Percentiles rank a stretch among this genome's conserved stretches.
Evolutionary conservation across 257 asterid genomes (phyloP).

Genomic region (Nicotiana obtusifolia): DNA sequence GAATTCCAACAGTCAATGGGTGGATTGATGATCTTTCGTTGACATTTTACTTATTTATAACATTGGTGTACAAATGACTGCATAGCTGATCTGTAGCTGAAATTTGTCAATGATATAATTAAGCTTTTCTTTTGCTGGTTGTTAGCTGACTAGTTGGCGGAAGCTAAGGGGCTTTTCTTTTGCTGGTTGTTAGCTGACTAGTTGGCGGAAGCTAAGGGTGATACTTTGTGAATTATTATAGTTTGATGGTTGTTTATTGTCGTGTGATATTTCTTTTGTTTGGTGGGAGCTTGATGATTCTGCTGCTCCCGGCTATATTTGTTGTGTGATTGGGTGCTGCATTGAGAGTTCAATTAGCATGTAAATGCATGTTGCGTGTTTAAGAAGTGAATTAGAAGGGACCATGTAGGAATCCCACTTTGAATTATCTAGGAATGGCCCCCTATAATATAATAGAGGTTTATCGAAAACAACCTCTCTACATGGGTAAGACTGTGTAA

Average conservation of each 20-base stretch:
- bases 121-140: neutral
- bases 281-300: neutral
- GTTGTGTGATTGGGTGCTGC: neutral
- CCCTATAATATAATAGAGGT: too few relatives aligned
- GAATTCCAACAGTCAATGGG: neutral
- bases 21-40: neutral
- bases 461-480: too few relatives aligned
- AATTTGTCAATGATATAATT: neutral
- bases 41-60: neutral
- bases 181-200: neutral
- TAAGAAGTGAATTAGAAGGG: neutral
- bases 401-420: neutral
- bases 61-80: neutral
- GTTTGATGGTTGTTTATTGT: neutral
- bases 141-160: too few relatives aligned
- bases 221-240: neutral
- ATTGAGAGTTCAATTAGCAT: neutral
- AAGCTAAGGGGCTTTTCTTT: too few relatives aligned
- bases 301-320: neutral
- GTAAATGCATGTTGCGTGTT: neutral
- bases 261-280: neutral
- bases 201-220: neutral
- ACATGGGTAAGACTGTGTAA: too few relatives aligned
- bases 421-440: neutral
- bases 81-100: neutral